Evolutionary conservation across 2,329 filamentous ascomycete species (phyloP), one percentile per base, ranked within the genome.

Genomic region (Colletotrichum costaricense): DNA sequence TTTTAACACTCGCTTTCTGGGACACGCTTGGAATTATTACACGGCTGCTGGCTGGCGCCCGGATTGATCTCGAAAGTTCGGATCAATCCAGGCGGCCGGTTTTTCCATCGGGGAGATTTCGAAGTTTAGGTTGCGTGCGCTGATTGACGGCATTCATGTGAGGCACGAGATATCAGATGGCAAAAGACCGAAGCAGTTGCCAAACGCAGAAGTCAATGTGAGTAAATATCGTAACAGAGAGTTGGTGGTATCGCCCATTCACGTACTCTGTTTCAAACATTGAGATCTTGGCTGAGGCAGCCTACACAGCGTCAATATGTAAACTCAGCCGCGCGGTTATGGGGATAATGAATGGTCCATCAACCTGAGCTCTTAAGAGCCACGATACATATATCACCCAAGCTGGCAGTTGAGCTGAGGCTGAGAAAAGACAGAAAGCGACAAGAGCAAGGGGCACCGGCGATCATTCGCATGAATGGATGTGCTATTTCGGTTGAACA

Each of bases 1-100:
- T 54, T 55, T 60, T 38, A 30, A 19, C 38, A 24, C 42, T 70
- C 63, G 42, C 54, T 70, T 59, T 67, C 62, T 60, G 55, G 55
- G 42, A 60, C 68, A 33, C 42, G 42, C 19, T 55, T 49, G 42
- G 5, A 28, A 28, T 11, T 60, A 30, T 28, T 30, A 19, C 65
- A 62, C 38, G 63, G 52, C 22, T 24, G 33, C 24, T 9, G 12
- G 19, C 6, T 24, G 59, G 59, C 35, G 26, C 38, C 54, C 11
- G 54, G 24, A 19, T 19, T 8, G 22, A 22, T 26, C 16, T 49
- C 6, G 26, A 58, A 52, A 38, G 16, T 52, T 65, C 62, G 28
- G 30, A 19, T 22, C 46, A 46, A 55, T n/a, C 46, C 28, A 35
- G 28, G 22, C 8, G 30, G n/a, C 14, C n/a, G 24, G 42, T 16